phyloP scores from a whole-genome alignment of 31 red algal genomes.

The Bonnemaisonia californica region DNA sequence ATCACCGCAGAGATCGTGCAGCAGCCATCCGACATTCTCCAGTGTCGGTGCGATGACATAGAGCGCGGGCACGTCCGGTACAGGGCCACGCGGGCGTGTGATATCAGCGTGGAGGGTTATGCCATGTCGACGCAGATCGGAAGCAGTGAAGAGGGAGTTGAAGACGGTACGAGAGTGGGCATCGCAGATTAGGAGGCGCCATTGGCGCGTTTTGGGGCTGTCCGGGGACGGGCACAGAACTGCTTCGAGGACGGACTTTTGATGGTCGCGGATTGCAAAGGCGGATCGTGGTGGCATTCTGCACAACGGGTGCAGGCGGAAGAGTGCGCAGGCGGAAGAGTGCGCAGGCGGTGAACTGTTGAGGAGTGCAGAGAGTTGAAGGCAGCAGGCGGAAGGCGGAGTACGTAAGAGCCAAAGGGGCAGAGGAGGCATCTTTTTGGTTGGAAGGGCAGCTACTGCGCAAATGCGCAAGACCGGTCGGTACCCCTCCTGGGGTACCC shows the following conservation, averaged over 20 bases:
- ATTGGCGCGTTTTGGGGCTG: slow-evolving; percentile 21
- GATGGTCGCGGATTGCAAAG: slow-evolving; percentile 36
- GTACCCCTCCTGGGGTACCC: too few species aligned
- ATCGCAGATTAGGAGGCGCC: slow-evolving; percentile 89
- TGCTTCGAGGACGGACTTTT: slow-evolving; percentile 21
- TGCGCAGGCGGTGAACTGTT: not conserved
- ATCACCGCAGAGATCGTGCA: slow-evolving; percentile 41
- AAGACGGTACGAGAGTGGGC: slow-evolving; percentile 54
- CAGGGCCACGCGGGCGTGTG: slow-evolving; percentile 23
- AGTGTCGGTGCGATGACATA: slow-evolving; percentile 76
- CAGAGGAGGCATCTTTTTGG: too few species aligned
- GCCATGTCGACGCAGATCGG: slow-evolving; percentile 75
- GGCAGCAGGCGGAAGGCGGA: too few species aligned
- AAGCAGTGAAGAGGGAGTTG: slow-evolving; percentile 59
- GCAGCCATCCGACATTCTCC: slow-evolving; percentile 69
- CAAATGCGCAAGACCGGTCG: too few species aligned
- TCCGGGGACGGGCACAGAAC: slow-evolving; percentile 16
- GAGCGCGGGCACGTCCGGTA: slow-evolving; percentile 91
- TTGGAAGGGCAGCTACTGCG: too few species aligned
- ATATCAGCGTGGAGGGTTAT: slow-evolving; percentile 75
- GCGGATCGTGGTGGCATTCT: not conserved
- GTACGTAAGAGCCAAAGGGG: too few species aligned
- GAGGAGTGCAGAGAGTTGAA: too few species aligned
- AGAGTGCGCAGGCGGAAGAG: not conserved
- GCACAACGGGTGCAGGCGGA: slow-evolving; percentile 8